Base-by-base conservation (phyloP, 345 rosid species). In the Bruguiera sexangula region DNA sequence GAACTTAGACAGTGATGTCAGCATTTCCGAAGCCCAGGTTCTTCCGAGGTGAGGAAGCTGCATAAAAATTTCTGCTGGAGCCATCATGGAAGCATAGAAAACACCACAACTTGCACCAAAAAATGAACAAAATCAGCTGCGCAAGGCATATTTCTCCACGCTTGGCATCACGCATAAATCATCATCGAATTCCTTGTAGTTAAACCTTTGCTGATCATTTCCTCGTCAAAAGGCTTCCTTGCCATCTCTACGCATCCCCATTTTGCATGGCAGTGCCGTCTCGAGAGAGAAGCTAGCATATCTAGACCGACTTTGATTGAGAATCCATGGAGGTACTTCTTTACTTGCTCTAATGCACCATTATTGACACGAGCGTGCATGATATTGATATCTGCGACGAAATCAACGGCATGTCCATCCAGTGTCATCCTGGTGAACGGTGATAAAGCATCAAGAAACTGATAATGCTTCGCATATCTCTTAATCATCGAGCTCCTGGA, bases 401-500 rank as follows among this genome's bases (percentile, higher is more conserved):
- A 82, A 85, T 82, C 86, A 50, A 78, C 73, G 64, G 65, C 22
- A 34, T 60, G 31, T 61, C 86, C 85, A 48, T 73, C 75, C 21
- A 62, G 34, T 65, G 66, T 81, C 83, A 83, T 76, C 69, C 62
- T 63, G 31, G 70, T 69, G 78, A 82, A 83, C 46, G 81, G 82
- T 50, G 72, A 79, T 21, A 79, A 70, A 60, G 89, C 86, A 58
- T 81, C 82, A 62, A 79, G 79, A 72, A 80, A 77, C 55, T 63
- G 70, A 46, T 65, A 73, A 43, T 79, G 80, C 8, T 60, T 81
- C 36, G 79, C 76, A 75, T 77, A 75, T 43, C 86, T 86, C 73
- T 85, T 85, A 62, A 82, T 81, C 76, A 85, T 75, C 8, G 81
- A 61, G 74, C 88, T 82, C 88, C 88, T 82, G 1, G 88, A 81